phyloP scores from a whole-genome alignment of 495 filamentous ascomycete species.

The Ramalina intermedia region DNA sequence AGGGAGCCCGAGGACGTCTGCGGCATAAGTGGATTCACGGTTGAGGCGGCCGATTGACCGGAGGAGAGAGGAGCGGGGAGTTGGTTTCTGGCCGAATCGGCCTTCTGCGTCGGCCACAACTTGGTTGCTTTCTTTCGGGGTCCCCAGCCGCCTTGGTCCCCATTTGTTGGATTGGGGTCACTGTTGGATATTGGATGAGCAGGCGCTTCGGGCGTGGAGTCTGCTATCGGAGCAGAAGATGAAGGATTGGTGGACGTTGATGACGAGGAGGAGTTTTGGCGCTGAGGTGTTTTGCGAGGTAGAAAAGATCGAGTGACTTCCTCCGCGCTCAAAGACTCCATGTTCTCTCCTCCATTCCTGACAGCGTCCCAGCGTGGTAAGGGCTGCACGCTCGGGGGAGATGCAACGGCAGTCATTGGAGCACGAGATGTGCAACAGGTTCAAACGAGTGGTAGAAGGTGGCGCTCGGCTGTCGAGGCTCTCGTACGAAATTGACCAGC shows the following conservation, averaged over 20 bases:
- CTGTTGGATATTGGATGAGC: slow-evolving; percentile 34
- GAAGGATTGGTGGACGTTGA: slow-evolving; percentile 61
- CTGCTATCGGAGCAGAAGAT: slow-evolving; percentile 51
- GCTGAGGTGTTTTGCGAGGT: slow-evolving; percentile 69
- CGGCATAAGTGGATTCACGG: slow-evolving; percentile 55
- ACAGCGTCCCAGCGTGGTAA: slow-evolving; percentile 46
- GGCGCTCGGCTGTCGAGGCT: too few species aligned
- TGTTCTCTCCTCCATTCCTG: slow-evolving; percentile 60
- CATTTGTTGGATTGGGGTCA: slow-evolving; percentile 24
- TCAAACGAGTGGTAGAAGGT: too few species aligned
- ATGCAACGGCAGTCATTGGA: slow-evolving; percentile 92
- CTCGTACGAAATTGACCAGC: too few species aligned
- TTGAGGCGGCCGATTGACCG: slow-evolving; percentile 50
- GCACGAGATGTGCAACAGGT: not conserved
- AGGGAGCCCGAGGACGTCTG: slow-evolving; percentile 61
- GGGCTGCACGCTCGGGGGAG: slow-evolving; percentile 74
- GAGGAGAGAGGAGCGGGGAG: slow-evolving; percentile 47
- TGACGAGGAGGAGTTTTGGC: slow-evolving; percentile 80
- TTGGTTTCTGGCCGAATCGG: slow-evolving; percentile 50
- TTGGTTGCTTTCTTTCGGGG: slow-evolving; percentile 54
- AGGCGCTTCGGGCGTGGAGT: slow-evolving; percentile 33
- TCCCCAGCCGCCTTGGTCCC: slow-evolving; percentile 35
- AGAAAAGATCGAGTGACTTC: slow-evolving; percentile 80
- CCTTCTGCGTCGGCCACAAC: slow-evolving; percentile 59
- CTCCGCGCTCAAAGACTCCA: slow-evolving; percentile 72